Base-by-base conservation (phyloP, 1,139 yeast species). In the Geotrichum reessii region DNA sequence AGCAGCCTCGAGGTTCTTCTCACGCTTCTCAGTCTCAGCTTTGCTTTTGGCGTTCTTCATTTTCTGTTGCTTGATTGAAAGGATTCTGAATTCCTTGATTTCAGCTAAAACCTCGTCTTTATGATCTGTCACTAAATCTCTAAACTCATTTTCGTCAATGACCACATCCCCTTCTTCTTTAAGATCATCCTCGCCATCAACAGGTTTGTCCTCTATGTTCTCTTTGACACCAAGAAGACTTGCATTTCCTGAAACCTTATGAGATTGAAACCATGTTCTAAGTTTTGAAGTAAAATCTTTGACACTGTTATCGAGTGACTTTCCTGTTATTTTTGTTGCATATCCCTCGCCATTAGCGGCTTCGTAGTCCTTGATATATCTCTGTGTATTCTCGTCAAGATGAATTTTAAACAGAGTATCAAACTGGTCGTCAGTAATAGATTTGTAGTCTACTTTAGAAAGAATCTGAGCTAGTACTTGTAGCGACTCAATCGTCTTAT, bases 61-160 rank as follows among this genome's bases (percentile, higher is more conserved):
- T 59, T 58, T 64, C 59, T 64, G 70, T 48, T 58, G 61, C 55
- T 56, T 65, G 58, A 67, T 60, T 1, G 74, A 66, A 24, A 69
- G 69, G 42, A 71, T 65, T 58, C 76, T 58, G 61, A 73, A 73
- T 47, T 66, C 62, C 24, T 66, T 65, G 50, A 73, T 72, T 50
- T 58, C 61, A 6, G 52, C 55, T 8, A 58, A 21, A 19, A 58
- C 55, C 4, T 52, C 56, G 6, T 58, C 61, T 24, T 49, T 33
- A 11, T 56, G 57, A 21, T 58, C 61, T 21, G 53, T 53, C 17
- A 50, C 56, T 21, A 58, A 42, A 33, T 58, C 61, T 19, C 46
- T 33, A 51, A 56, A 58, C 12, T 58, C 61, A 11, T 51, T 51
- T 47, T 73, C 76, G 40, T 63, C 61, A 44, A 66, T 63, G 27